These are phyloP conservation scores for Fusarium sarcochroum DNA, from an alignment of 2,329 filamentous ascomycete genomes.

Conservation along the genomic window DNA sequence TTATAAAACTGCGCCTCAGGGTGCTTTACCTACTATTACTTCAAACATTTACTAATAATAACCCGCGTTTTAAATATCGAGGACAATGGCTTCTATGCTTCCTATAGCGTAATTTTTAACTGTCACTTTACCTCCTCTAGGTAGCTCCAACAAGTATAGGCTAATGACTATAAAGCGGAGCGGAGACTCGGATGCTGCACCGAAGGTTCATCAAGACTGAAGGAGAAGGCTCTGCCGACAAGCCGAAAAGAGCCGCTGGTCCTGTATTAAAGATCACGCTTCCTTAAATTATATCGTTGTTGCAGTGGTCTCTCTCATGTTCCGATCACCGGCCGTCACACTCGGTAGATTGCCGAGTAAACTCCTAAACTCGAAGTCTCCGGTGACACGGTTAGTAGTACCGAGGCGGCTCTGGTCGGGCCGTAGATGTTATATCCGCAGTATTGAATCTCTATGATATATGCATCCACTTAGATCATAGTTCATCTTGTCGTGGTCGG, in stretches of 20 bases:
- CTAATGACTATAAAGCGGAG: slow-evolving; percentile 1
- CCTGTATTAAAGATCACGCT: background rate
- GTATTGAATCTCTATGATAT: background rate
- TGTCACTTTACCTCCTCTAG: too few species aligned
- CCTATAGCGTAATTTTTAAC: too few species aligned
- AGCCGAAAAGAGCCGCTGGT: background rate
- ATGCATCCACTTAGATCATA: background rate
- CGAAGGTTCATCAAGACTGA: slow-evolving; percentile 1
- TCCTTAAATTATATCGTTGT: background rate
- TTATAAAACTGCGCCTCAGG: too few species aligned
- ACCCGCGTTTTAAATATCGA: too few species aligned
- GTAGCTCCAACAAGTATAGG: background rate
- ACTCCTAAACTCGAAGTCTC: background rate
- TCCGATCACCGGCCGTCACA: slow-evolving; percentile 16
- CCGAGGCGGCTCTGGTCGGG: slow-evolving; percentile 22
- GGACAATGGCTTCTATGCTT: too few species aligned
- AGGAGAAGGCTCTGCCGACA: background rate
- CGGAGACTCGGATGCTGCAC: background rate
- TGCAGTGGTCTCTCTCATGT: background rate
- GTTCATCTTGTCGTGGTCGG: background rate
- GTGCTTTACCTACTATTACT: too few species aligned
- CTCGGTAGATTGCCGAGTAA: slow-evolving; percentile 18
- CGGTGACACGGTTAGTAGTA: background rate
- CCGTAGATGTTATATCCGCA: slow-evolving; percentile 4
- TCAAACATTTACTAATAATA: too few species aligned